Conservation (phyloP, 371 early-diverging fungal genomes). For the Nosema bombycis region DNA sequence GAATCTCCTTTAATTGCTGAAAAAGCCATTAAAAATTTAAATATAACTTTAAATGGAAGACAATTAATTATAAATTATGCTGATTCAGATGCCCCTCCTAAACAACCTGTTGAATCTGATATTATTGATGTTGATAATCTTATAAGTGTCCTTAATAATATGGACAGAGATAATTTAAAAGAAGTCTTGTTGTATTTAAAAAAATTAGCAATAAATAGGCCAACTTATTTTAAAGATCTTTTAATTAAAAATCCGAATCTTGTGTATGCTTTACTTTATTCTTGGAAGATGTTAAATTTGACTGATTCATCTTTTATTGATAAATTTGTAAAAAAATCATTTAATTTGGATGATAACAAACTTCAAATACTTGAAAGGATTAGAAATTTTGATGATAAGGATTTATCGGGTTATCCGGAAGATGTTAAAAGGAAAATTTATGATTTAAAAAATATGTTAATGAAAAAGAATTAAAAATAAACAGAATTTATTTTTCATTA, state of each 20-base stretch:
- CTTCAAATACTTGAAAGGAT: conserved; percentile 63
- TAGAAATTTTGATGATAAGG: conserved; percentile 57
- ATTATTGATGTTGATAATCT: conserved; percentile 58
- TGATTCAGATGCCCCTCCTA: conserved; percentile 62
- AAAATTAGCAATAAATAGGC: conserved; percentile 62
- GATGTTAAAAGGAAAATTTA: conserved; percentile 56
- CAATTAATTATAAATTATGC: conserved; percentile 66
- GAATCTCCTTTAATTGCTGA: conserved; percentile 66
- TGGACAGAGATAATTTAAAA: conserved; percentile 62
- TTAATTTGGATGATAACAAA: conserved; percentile 57
- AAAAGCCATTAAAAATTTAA: conserved; percentile 64
- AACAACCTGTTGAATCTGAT: conserved; percentile 32
- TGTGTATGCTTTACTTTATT: conserved; percentile 56
- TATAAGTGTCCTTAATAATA: conserved; percentile 53
- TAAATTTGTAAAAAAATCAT: conserved; percentile 54
- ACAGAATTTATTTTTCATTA: too few species aligned
- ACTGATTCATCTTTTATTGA: conserved; percentile 44
- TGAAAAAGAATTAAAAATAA: conserved; percentile 35
- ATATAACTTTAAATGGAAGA: conserved; percentile 65
- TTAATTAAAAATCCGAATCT: conserved; percentile 58
- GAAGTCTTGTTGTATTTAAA: conserved; percentile 64
- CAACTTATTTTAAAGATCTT: conserved; percentile 61
- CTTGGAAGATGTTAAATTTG: conserved; percentile 55
- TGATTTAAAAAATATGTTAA: conserved; percentile 47
- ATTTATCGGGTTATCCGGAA: conserved; percentile 50